phyloP scores from a whole-genome alignment of 116 monocot genomes.

The Cymodocea nodosa region DNA sequence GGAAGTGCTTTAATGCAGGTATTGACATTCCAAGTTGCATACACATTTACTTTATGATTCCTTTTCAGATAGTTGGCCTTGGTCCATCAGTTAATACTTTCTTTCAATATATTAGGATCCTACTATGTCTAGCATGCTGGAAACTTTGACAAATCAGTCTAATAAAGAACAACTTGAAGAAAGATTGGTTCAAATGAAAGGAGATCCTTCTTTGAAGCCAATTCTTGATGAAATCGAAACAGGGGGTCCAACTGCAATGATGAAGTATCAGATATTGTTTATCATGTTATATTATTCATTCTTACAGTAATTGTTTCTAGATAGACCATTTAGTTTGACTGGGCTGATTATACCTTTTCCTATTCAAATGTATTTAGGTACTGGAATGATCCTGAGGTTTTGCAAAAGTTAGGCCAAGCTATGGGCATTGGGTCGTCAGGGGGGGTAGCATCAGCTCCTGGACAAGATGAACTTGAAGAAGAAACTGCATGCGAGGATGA shows the following conservation, averaged over 20 bases:
- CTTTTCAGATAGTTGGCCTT: neutral
- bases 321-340: neutral
- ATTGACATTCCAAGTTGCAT: neutral
- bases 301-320: neutral
- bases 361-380: conserved; percentile 27
- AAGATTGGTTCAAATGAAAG: conserved; percentile 15
- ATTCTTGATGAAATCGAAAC: conserved; percentile 32
- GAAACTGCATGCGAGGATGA: conserved; percentile 20
- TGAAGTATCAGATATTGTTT: conserved; percentile 15
- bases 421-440: conserved; percentile 51
- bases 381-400: conserved; percentile 77
- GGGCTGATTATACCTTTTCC: neutral
- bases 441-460: conserved; percentile 21
- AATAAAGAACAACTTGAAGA: conserved; percentile 23
- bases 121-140: conserved; percentile 25
- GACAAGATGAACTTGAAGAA: conserved; percentile 15
- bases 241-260: conserved; percentile 31
- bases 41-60: neutral
- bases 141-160: conserved; percentile 20
- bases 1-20: conserved; percentile 28
- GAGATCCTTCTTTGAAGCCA: conserved; percentile 27
- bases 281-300: neutral
- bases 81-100: neutral
- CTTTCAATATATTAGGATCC: conserved; percentile 16
- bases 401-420: conserved; percentile 65